Evolutionary conservation across 2,329 filamentous ascomycete species (phyloP).

Genomic region (Venturia oleaginea): DNA sequence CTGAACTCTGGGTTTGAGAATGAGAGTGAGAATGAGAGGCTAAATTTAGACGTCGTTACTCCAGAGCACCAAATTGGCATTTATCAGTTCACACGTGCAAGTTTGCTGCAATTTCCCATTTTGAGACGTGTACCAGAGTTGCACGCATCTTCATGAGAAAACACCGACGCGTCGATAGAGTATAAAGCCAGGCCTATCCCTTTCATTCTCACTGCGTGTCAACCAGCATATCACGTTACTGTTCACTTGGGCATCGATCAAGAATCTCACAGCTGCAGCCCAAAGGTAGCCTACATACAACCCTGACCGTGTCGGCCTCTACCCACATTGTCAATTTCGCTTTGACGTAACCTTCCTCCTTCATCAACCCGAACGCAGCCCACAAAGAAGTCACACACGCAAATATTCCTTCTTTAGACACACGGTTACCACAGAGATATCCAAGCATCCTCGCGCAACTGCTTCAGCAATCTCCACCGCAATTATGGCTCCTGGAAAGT

Average conservation of each 20-base stretch:
- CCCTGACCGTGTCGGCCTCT: constrained; percentile 1
- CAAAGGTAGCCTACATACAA: background rate
- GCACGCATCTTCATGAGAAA: background rate
- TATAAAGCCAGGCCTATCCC: background rate
- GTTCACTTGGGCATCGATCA: background rate
- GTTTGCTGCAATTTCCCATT: background rate
- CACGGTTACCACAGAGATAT: background rate
- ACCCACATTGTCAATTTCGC: constrained; percentile 5
- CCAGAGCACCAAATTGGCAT: background rate
- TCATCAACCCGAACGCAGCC: background rate
- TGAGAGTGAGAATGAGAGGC: no score
- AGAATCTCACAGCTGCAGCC: constrained; percentile 4
- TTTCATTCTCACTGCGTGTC: background rate
- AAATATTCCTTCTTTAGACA: background rate
- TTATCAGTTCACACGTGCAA: background rate
- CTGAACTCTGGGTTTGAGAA: no score
- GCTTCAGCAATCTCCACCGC: constrained; percentile 1
- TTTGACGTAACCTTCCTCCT: background rate
- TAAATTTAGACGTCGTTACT: no score
- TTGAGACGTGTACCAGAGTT: background rate
- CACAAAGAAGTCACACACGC: background rate
- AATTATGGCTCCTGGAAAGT: constrained; percentile 15
- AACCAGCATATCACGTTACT: background rate
- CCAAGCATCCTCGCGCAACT: background rate
- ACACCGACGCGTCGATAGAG: background rate